phyloP scores from a whole-genome alignment of 768 basidiomycete species.

The Lactarius deliciosus region DNA sequence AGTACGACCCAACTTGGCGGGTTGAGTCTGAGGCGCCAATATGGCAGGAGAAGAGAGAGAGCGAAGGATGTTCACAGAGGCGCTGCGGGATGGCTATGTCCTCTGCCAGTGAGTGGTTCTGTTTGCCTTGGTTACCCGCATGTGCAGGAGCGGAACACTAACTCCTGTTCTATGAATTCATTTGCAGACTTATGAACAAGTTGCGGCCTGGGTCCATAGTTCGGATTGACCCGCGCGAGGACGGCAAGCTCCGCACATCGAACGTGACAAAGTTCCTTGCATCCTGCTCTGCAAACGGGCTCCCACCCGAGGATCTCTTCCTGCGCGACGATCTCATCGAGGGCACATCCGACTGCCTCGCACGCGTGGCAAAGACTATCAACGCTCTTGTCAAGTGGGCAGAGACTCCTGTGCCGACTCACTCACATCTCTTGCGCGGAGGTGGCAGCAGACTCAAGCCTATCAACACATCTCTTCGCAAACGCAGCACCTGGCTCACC shows the following conservation, averaged over 20 bases:
- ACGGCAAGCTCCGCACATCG: slow-evolving; percentile 60
- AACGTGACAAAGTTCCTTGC: slow-evolving; percentile 81
- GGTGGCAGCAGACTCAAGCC: slow-evolving; percentile 32
- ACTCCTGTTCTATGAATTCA: slow-evolving; percentile 32
- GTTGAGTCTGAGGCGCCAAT: slow-evolving; percentile 42
- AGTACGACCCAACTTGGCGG: slow-evolving; percentile 41
- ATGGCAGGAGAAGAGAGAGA: slow-evolving; percentile 73
- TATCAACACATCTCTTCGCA: slow-evolving; percentile 35
- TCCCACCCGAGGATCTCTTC: slow-evolving; percentile 64
- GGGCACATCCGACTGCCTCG: slow-evolving; percentile 56
- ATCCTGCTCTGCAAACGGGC: slow-evolving; percentile 65
- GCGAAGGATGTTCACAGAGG: slow-evolving; percentile 67
- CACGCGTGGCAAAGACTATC: slow-evolving; percentile 73
- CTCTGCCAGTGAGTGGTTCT: slow-evolving; percentile 77
- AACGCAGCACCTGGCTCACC: slow-evolving; percentile 29
- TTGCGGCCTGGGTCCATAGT: slow-evolving; percentile 60
- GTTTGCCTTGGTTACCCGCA: slow-evolving; percentile 18
- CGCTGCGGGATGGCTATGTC: slow-evolving; percentile 79
- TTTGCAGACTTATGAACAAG: slow-evolving; percentile 71
- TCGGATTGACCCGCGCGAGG: slow-evolving; percentile 64
- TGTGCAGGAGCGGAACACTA: slow-evolving; percentile 1
- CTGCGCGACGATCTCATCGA: slow-evolving; percentile 66
- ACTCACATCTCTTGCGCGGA: slow-evolving; percentile 48
- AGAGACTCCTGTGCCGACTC: slow-evolving; percentile 51
- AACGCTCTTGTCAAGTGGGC: slow-evolving; percentile 63